Base-by-base conservation (phyloP, 1,284 basidiomycete genomes). In the Malassezia obtusa region DNA sequence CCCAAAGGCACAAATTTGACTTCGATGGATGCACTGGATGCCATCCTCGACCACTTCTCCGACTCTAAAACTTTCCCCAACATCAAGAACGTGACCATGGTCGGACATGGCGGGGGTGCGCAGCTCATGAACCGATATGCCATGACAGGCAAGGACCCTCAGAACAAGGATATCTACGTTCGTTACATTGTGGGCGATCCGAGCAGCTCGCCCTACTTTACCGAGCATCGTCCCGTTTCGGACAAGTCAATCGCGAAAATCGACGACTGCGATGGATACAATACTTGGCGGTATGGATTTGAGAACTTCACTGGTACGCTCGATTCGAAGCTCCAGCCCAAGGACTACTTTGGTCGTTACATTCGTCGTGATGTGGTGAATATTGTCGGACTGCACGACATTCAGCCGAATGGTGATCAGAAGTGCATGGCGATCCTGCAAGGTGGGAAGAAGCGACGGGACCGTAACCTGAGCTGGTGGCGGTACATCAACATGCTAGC, bases 81-180 rank as follows among this genome's bases (percentile, higher is more conserved):
- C 7, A 33, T 73, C 33, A 50, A 60, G 24, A 63, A 65, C 19
- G 44, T 73, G n/a, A 67, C 66, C 10, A 57, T 70, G 36, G 64
- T 71, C 15, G 71, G 71, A 10, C 71, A 73, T 41, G 71, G 70
- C 5, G 71, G 71, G 12, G 71, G 71, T 24, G 71, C 62, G 3
- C 71, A 73, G 31, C 49, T 71, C 14, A 64, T 68, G 40, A 63
- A 65, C 31, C 55, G 71, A 12, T 73, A 72, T 49, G 60, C 63
- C 6, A 59, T 60, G 32, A 60, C 71, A 6, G 66, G 68, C 2
- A 62, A 63, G 43, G 49, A 63, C 22, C 43, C 54, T 17, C 53
- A 58, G 4, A 31, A 47, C 17, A 37, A 32, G 5, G 2, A 50
- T 31, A 24, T 71, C 3, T 35, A 52, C 4, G 53, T 73, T 4